Evolutionary conservation across 2,329 filamentous ascomycete genomes (phyloP), one percentile per base, ranked within the genome.

Genomic region (Phialophora verrucosa): DNA sequence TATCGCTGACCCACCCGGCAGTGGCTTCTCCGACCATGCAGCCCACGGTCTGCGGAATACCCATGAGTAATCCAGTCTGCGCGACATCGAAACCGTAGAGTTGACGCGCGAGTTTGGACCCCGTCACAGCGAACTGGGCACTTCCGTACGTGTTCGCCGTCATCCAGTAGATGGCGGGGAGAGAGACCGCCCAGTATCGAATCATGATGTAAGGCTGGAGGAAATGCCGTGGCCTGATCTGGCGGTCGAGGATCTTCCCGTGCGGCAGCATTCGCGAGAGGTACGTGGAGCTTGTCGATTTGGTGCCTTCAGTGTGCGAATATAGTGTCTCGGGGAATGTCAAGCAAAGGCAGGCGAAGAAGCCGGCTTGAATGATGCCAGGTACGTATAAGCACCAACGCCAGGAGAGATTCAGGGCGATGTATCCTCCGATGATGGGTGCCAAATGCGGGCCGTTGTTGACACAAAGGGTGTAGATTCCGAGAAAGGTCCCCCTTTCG

Each of bases 21-120:
- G 32, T 61, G 20, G 31, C 47, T 50, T 61, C 58, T 23, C 58
- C 58, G 31, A 61, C 44, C 35, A 61, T 17, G 14, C 58, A 51
- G 8, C 58, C 58, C 14, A 61, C 47, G 10, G 58, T 61, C 29
- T 35, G 32, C 8, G 58, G 58, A 6, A 61, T 53, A 2, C 58
- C 58, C n/a, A 61, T 38, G 23, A 51, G 44, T 29, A 61, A 29
- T 12, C 58, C 58, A 23, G 58, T 61, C 47, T 61, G 58, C n/a
- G 42, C 44, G 29, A 50, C 44, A 4, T 61, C 32, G 17, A 61
- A 61, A 10, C 42, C 27, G 47, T 61, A 61, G 29, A 35, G 20
- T 31, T 61, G 42, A 6, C 47, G 29, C 27, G 32, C 47, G 5
- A 61, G 17, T 11, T 51, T 42, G 17, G 58, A 49, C 10, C 44